Evolutionary conservation across 2,329 filamentous ascomycete species (phyloP).

Genomic region (Diaporthe australafricana): DNA sequence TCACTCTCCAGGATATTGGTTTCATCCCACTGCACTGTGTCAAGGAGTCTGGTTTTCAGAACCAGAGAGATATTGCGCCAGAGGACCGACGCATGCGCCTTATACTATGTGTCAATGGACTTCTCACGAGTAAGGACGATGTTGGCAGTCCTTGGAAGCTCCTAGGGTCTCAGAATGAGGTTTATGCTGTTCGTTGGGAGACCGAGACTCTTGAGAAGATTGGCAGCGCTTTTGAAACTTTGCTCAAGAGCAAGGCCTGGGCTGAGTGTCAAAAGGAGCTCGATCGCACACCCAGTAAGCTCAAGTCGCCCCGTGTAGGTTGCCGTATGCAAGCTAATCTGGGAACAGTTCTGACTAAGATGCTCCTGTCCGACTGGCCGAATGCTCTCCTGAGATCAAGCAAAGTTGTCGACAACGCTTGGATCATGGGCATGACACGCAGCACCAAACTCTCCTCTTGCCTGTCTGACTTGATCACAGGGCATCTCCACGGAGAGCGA

Average conservation of each 20-base stretch:
- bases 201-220: constrained; percentile 80
- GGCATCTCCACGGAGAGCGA: constrained; percentile 84
- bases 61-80: constrained; percentile 63
- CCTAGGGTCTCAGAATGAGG: constrained; percentile 78
- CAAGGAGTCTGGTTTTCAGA: constrained; percentile 52
- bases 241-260: constrained; percentile 88
- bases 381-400: constrained; percentile 73
- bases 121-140: constrained; percentile 79
- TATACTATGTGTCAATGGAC: constrained; percentile 86
- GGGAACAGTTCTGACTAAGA: constrained; percentile 46
- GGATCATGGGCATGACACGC: constrained; percentile 79
- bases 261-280: constrained; percentile 69
- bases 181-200: constrained; percentile 89
- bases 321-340: not conserved
- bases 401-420: constrained; percentile 84
- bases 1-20: constrained; percentile 89
- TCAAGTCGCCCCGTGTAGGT: not conserved
- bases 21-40: constrained; percentile 79
- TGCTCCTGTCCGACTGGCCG: constrained; percentile 73
- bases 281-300: constrained; percentile 58
- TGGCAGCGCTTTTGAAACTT: constrained; percentile 79
- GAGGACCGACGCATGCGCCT: constrained; percentile 79
- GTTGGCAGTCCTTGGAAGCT: constrained; percentile 83
- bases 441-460: constrained; percentile 78
- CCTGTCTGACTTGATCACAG: constrained; percentile 85